Conservation (phyloP, 495 filamentous ascomycete genomes). For the Platismatia glauca region DNA sequence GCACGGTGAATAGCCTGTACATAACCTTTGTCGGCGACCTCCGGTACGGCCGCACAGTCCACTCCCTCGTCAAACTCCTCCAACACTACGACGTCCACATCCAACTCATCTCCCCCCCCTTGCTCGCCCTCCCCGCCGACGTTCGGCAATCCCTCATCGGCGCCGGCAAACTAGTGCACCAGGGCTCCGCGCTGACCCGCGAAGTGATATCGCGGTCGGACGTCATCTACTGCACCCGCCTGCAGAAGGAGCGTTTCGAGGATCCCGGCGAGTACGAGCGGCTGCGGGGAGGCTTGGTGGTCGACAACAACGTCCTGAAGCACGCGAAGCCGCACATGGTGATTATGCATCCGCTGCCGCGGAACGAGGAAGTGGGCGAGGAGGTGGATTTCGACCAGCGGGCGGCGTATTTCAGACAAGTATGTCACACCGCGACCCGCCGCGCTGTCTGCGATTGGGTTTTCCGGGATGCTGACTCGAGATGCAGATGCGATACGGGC, state of each 20-base stretch:
- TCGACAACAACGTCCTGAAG: conserved; percentile 86
- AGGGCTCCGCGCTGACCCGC: conserved; percentile 68
- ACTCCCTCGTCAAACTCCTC: conserved; percentile 87
- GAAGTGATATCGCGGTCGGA: conserved; percentile 78
- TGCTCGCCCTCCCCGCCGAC: conserved; percentile 65
- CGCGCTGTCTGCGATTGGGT: background rate
- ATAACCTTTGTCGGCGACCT: conserved; percentile 95
- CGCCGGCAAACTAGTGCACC: conserved; percentile 64
- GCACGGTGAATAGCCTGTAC: conserved; percentile 84
- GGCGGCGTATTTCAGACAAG: conserved; percentile 98
- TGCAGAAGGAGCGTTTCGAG: conserved; percentile 91
- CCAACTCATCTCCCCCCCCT: conserved; percentile 77
- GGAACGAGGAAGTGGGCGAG: conserved; percentile 84
- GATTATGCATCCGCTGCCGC: conserved; percentile 89
- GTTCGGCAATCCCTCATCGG: conserved; percentile 60
- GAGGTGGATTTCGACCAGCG: conserved; percentile 96
- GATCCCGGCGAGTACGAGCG: conserved; percentile 70
- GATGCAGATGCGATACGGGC: conserved; percentile 86
- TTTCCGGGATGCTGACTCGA: conserved; percentile 30
- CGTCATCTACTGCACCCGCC: conserved; percentile 89
- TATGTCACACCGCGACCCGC: conserved; percentile 39
- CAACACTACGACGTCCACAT: conserved; percentile 89
- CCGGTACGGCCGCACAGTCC: conserved; percentile 84
- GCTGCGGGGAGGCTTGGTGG: conserved; percentile 76
- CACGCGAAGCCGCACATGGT: conserved; percentile 84